These are phyloP conservation scores for Isatis lusitanica DNA, from an alignment of 441 rosid genomes.

Conservation along the genomic window DNA sequence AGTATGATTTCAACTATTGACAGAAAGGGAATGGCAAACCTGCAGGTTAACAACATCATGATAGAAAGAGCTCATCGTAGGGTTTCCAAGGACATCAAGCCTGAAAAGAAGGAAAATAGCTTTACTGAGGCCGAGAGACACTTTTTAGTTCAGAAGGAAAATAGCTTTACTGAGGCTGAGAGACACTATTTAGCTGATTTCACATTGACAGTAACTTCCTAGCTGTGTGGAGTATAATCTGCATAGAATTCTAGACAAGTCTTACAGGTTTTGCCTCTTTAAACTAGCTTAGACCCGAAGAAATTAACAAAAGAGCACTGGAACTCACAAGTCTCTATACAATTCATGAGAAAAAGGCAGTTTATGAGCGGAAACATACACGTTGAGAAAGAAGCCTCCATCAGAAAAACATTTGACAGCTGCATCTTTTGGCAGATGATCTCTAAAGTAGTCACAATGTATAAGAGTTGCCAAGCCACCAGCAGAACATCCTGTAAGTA, in stretches of 20 bases:
- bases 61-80: slow-evolving; percentile 77
- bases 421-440: slow-evolving; percentile 63
- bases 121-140: slow-evolving; percentile 9
- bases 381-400: slow-evolving; percentile 92
- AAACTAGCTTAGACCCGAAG: slow-evolving; percentile 6
- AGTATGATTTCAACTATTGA: neutral
- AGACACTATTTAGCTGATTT: neutral
- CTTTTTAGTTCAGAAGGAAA: slow-evolving; percentile 16
- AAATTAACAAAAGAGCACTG: neutral
- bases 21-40: slow-evolving; percentile 45
- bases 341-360: neutral
- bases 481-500: slow-evolving; percentile 95
- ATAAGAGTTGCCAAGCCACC: slow-evolving; percentile 90
- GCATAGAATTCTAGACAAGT: neutral
- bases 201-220: neutral
- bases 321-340: neutral
- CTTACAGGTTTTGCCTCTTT: neutral
- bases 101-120: slow-evolving; percentile 49
- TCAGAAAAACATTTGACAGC: slow-evolving; percentile 88
- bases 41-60: slow-evolving; percentile 67
- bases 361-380: slow-evolving; percentile 45
- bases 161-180: slow-evolving; percentile 15
- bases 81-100: slow-evolving; percentile 68
- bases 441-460: slow-evolving; percentile 78
- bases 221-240: neutral